Evolutionary conservation across 495 filamentous ascomycete genomes (phyloP).

Genomic region (Parmelia sp.): DNA sequence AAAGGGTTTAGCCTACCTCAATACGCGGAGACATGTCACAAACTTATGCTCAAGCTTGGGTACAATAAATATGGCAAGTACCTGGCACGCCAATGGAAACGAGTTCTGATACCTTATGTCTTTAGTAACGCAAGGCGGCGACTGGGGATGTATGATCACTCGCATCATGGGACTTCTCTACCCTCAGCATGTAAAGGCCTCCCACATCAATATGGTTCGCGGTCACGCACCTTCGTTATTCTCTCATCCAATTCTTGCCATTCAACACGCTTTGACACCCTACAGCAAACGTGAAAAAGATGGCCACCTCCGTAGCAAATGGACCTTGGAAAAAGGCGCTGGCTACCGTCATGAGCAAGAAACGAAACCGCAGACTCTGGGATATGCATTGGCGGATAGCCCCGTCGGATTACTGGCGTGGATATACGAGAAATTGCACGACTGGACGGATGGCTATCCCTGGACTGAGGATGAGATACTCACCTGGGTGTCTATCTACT

Average conservation of each 20-base stretch:
- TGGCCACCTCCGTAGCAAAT: constrained; percentile 41
- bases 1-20: constrained; percentile 51
- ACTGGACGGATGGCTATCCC: constrained; percentile 59
- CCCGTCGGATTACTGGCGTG: constrained; percentile 58
- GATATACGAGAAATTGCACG: constrained; percentile 65
- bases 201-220: constrained; percentile 58
- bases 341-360: constrained; percentile 52
- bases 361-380: constrained; percentile 60
- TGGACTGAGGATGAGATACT: constrained; percentile 65
- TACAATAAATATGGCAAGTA: constrained; percentile 57
- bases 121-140: constrained; percentile 56
- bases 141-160: constrained; percentile 61
- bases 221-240: constrained; percentile 33
- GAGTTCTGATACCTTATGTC: constrained; percentile 1
- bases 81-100: background rate
- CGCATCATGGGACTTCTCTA: constrained; percentile 51
- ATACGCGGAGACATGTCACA: constrained; percentile 56
- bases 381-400: constrained; percentile 50
- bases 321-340: constrained; percentile 47
- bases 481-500: constrained; percentile 60
- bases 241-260: constrained; percentile 38
- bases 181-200: constrained; percentile 50
- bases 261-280: constrained; percentile 37
- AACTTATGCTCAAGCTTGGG: constrained; percentile 60
- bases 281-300: constrained; percentile 35